Conservation (phyloP, 2,329 filamentous ascomycete species). For the Ascocoryne sarcoides region DNA sequence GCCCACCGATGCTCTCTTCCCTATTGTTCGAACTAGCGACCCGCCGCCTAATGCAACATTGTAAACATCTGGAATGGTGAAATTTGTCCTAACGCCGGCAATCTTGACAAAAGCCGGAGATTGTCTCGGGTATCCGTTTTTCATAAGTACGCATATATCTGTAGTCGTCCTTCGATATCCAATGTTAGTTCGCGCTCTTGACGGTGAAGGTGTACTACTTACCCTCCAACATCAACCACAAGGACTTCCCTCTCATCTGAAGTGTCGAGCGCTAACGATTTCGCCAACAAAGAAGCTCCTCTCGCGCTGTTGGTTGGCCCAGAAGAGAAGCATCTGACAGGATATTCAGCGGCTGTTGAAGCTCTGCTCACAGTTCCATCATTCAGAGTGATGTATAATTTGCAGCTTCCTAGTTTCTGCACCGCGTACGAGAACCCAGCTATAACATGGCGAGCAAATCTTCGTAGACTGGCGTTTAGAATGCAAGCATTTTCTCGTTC, state of each 20-base stretch:
- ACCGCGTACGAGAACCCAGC: slow-evolving; percentile 46
- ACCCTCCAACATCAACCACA: slow-evolving; percentile 46
- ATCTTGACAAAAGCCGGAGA: slow-evolving; percentile 50
- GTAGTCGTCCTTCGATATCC: slow-evolving; percentile 41
- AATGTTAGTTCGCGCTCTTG: slow-evolving; percentile 1
- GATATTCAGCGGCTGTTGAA: slow-evolving; percentile 43
- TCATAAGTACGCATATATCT: slow-evolving; percentile 48
- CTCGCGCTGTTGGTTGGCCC: slow-evolving; percentile 57
- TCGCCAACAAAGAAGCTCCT: slow-evolving; percentile 49
- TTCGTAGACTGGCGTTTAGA: slow-evolving; percentile 52
- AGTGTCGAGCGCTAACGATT: slow-evolving; percentile 9
- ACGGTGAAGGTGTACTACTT: slow-evolving; percentile 5
- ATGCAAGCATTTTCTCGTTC: slow-evolving; percentile 59
- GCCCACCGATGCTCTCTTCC: slow-evolving; percentile 46
- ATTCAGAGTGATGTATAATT: slow-evolving; percentile 50
- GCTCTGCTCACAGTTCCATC: slow-evolving; percentile 52
- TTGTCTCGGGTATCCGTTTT: slow-evolving; percentile 51
- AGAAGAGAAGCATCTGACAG: slow-evolving; percentile 53
- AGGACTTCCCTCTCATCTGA: slow-evolving; percentile 27
- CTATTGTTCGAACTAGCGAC: slow-evolving; percentile 30
- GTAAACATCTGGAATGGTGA: slow-evolving; percentile 46
- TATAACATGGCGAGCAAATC: slow-evolving; percentile 49
- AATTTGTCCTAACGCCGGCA: slow-evolving; percentile 50
- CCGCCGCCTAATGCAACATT: slow-evolving; percentile 51
- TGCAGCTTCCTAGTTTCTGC: slow-evolving; percentile 38